Base-by-base conservation (phyloP, 257 asterid species). In the Ehretia macrophylla region DNA sequence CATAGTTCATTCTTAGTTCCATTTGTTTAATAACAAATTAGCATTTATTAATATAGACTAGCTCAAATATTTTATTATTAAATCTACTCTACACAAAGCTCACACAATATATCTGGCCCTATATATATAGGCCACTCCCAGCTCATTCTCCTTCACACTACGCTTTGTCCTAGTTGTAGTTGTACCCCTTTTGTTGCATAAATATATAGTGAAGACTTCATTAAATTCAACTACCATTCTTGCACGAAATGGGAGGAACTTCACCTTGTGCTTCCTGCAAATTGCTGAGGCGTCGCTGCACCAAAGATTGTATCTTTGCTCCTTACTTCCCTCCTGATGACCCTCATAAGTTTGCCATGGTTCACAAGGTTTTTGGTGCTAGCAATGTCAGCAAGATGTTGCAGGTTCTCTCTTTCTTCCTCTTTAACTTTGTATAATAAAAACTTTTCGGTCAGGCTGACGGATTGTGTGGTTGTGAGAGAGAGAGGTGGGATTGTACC, bases 191-290 rank as follows among this genome's bases (percentile, higher is more conserved):
- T 11, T 42, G 4, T 42, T 42, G 47, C 47, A 42, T 42, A 42
- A 42, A 42, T 42, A 10, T 1, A 42, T 3, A 42, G n/a, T n/a
- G n/a, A 42, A 42, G 47, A 42, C 47, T 42, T 42, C 8, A 42
- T 42, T 42, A 42, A 42, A n/a, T 38, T 42, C 11, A 42, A 42
- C 47, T 3, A 42, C 3, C 16, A 9, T 35, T 10, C 4, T 17
- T 19, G 11, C 59, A 54, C 57, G 77, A 75, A 80, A 92, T 84
- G 69, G 85, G 79, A 58, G 95, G 97, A 63, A 81, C 70, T 64
- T 85, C 96, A 12, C 95, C 97, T 5, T 89, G 97, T 47, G 97
- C 97, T 70, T 89, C 97, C 51, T 86, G 97, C 88, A 89, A 89
- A 64, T 63, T 89, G 38, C 67, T 89, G 51, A 68, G 97, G 63